Evolutionary conservation across 257 asterid species (phyloP), one percentile per base, ranked within the genome.

Genomic region (Echites panduratus): DNA sequence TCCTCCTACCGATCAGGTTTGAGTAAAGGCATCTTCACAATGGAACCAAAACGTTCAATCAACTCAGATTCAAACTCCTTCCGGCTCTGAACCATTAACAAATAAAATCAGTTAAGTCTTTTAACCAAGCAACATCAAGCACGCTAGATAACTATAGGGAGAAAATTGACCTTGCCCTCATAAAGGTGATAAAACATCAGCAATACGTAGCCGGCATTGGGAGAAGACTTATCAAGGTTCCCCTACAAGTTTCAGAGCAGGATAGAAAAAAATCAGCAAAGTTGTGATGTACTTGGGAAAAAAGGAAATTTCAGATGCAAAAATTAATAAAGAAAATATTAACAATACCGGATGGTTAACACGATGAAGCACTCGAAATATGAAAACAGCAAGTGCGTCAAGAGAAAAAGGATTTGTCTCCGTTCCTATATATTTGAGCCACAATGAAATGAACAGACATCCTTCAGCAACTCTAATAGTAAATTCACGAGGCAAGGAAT

Each of bases 1-100:
- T 65, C 16, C 48, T n/a, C 77, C 70, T 61, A 94, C 99, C 99
- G 87, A 77, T 84, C 85, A 76, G 95, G 61, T 80, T 83, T 78
- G 80, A 94, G 86, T 76, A 94, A 77, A 82, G 99, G 99, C 83
- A 94, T 88, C 89, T 86, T 94, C 84, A 89, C 97, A 79, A 91
- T 79, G 7, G 96, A 84, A 80, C 99, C 97, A 77, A 94, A 91
- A 26, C 97, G 96, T 75, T 90, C 97, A 77, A 89, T 81, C 35
- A 94, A 89, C 78, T 89, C 97, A 29, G 89, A 69, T 75, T 91
- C 97, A 50, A 94, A 94, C 77, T 89, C 97, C 76, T 77, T 79
- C 75, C 90, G 99, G 71, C 82, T 84, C 99, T 94, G 96, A 70
- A 38, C 72, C 66, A 72, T 68, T 27, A 53, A 66, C 72, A 72